A percentile compares a stretch with the other conserved stretches of the same genome.
Evolutionary conservation across 169 alveolate genomes (phyloP).

Genomic region (Blepharisma undulans): DNA sequence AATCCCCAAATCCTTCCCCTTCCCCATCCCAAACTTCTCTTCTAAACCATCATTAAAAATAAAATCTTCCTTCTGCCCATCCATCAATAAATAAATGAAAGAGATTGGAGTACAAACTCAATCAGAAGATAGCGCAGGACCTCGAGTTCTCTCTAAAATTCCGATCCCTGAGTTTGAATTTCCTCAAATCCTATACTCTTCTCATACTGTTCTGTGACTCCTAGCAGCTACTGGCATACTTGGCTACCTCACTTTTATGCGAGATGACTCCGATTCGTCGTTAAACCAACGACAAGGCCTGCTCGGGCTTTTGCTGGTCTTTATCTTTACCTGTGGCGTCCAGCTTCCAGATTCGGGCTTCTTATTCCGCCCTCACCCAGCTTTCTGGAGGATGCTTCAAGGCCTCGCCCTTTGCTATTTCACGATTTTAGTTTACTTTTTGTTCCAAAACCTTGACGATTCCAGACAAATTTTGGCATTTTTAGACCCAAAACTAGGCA

Average conservation of each 20-base stretch:
- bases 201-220: conserved; percentile 18
- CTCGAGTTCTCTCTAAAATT: conserved; percentile 1
- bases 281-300: background rate
- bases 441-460: conserved; percentile 58
- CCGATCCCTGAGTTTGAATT: conserved; percentile 31
- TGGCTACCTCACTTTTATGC: background rate
- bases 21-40: background rate
- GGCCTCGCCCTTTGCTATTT: conserved; percentile 52
- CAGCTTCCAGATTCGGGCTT: conserved; percentile 3
- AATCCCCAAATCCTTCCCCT: background rate
- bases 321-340: conserved; percentile 19
- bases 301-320: conserved; percentile 10
- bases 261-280: conserved; percentile 24
- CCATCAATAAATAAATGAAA: conserved; percentile 19
- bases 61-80: background rate
- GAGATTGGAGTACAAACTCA: conserved; percentile 27
- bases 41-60: background rate
- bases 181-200: conserved; percentile 32
- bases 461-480: conserved; percentile 58
- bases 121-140: conserved; percentile 14
- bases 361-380: conserved; percentile 76
- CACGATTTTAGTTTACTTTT: conserved; percentile 36
- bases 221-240: background rate
- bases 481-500: conserved; percentile 81
- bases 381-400: conserved; percentile 72